phyloP scores from a whole-genome alignment of 2,329 filamentous ascomycete species.

The Pseudogymnoascus sp. region DNA sequence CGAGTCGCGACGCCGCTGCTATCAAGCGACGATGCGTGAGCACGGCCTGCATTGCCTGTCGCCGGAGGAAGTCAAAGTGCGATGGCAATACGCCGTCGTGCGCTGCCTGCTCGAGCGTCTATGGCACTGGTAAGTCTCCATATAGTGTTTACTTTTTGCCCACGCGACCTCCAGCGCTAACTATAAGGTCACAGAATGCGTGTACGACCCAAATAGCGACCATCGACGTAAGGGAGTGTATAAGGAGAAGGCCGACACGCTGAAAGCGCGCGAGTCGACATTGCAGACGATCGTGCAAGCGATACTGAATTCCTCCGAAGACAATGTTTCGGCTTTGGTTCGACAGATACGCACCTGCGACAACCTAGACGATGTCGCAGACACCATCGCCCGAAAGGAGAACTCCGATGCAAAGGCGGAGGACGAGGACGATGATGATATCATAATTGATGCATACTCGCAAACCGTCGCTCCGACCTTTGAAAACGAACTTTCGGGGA shows the following conservation, averaged over 20 bases:
- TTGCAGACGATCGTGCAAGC: conserved; percentile 89
- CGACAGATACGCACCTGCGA: conserved; percentile 83
- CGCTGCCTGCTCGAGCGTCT: conserved; percentile 92
- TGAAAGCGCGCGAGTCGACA: conserved; percentile 81
- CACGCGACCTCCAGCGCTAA: background rate
- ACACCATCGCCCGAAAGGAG: conserved; percentile 39
- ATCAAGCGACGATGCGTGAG: conserved; percentile 71
- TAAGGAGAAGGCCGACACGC: conserved; percentile 82
- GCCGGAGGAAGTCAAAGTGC: conserved; percentile 78
- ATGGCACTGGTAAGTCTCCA: conserved; percentile 52
- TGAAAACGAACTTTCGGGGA: conserved; percentile 80
- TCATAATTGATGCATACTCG: conserved; percentile 35
- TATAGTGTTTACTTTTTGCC: conserved; percentile 12
- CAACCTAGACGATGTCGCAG: conserved; percentile 47
- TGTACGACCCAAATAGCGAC: conserved; percentile 95
- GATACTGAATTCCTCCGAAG: conserved; percentile 83
- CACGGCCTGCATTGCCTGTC: conserved; percentile 77
- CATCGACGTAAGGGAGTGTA: conserved; percentile 96
- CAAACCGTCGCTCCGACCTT: conserved; percentile 36
- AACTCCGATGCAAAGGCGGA: conserved; percentile 34
- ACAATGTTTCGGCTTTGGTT: conserved; percentile 77
- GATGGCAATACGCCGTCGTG: conserved; percentile 88
- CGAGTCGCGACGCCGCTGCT: conserved; percentile 27
- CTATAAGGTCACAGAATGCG: conserved; percentile 50
- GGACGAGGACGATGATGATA: conserved; percentile 37